Evolutionary conservation across 345 rosid species (phyloP).

Genomic region (Firmiana major): DNA sequence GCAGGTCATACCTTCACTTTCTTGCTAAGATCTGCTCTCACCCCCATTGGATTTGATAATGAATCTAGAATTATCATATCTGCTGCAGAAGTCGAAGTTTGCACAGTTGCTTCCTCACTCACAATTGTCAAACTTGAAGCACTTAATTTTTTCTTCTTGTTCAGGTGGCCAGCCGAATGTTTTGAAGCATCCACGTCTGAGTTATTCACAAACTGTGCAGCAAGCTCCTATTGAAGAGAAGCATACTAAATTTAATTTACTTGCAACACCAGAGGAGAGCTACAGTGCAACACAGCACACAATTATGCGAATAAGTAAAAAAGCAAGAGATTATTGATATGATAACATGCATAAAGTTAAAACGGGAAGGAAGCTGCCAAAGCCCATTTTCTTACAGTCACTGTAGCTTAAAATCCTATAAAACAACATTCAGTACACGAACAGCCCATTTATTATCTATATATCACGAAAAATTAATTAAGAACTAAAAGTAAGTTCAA

Average conservation of each 20-base stretch:
- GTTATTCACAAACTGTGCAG: constrained; percentile 32
- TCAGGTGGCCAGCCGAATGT: constrained; percentile 11
- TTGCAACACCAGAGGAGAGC: neutral
- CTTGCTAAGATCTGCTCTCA: neutral
- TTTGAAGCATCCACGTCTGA: constrained; percentile 1
- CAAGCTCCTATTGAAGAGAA: neutral
- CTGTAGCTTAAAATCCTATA: too few relatives aligned
- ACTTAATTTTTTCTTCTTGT: constrained; percentile 18
- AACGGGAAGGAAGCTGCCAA: too few relatives aligned
- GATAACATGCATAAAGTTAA: too few relatives aligned
- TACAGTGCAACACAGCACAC: neutral
- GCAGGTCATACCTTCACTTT: constrained; percentile 6
- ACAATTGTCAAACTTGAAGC: constrained; percentile 16
- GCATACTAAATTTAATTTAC: neutral
- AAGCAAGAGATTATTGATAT: too few relatives aligned
- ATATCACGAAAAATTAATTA: too few relatives aligned
- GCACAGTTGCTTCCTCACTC: constrained; percentile 36
- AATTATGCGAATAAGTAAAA: too few relatives aligned
- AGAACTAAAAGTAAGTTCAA: too few relatives aligned
- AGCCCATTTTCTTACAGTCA: too few relatives aligned
- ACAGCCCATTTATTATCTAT: too few relatives aligned
- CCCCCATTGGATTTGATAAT: constrained; percentile 11
- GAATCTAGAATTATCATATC: constrained; percentile 31
- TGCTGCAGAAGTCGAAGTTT: constrained; percentile 31
- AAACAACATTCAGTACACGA: too few relatives aligned